Base-by-base conservation (phyloP, 108 stramenopile species). In the Nitzschia sp. region DNA sequence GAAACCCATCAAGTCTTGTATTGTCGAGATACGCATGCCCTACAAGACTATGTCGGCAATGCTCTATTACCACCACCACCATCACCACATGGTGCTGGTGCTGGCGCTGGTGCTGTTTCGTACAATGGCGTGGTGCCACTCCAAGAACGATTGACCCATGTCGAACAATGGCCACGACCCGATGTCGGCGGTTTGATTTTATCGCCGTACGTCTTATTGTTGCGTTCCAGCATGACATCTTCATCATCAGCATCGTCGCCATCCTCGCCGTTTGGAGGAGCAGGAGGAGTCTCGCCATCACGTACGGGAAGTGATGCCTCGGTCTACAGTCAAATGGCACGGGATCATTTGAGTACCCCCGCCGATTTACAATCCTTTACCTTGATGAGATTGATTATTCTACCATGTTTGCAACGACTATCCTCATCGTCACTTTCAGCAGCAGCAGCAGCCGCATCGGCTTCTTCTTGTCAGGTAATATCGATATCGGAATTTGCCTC, bases 151-250 rank as follows among this genome's bases (percentile, higher is more conserved):
- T n/a, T n/a, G n/a, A n/a, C n/a, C n/a, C n/a, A n/a, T n/a, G n/a
- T n/a, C n/a, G n/a, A n/a, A n/a, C n/a, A n/a, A n/a, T n/a, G n/a
- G n/a, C n/a, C n/a, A 63, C 79, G 90, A 13, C 72, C 50, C 8
- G 90, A 94, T 71, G 70, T 94, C 29, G 83, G 80, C 59, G 93
- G 90, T 27, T 17, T 91, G n/a, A 58, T 94, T 46, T 45, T 78
- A 3, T 69, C 83, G 47, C 68, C 86, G 17, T 92, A 80, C 63
- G 87, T 83, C 3, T 58, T 92, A 8, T 54, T 89, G 45, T 68
- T 94, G 25, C 83, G 80, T 9, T 67, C 79, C 16, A 55, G 80
- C 3, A 61, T 82, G 13, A 25, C 54, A 5, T 29, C 56, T 22
- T 32, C 84, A 29, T n/a, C n/a, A n/a, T n/a, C n/a, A n/a, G n/a